A percentile compares a stretch with the other conserved stretches of the same genome.
These are phyloP conservation scores for Pholiota adiposa DNA, from an alignment of 1,284 basidiomycete species.

Conservation along the genomic window DNA sequence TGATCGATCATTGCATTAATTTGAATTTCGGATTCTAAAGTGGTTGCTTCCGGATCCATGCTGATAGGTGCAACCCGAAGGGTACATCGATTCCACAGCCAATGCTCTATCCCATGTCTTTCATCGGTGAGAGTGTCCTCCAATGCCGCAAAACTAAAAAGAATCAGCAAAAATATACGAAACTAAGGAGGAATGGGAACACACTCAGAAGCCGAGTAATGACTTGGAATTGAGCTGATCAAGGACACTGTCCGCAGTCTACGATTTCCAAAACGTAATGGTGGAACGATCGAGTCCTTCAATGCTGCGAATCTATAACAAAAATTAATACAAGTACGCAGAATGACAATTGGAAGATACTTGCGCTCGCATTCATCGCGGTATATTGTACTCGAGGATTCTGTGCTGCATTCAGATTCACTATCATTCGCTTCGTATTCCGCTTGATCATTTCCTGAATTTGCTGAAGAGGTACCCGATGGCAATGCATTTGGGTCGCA, in stretches of 20 bases:
- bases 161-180: not conserved
- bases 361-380: too few species aligned
- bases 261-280: not conserved
- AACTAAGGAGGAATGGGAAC: too few species aligned
- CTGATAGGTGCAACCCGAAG: not conserved
- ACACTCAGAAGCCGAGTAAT: not conserved
- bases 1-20: not conserved
- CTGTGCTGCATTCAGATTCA: too few species aligned
- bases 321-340: too few species aligned
- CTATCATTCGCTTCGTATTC: too few species aligned
- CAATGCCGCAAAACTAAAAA: not conserved
- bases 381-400: too few species aligned
- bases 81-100: not conserved
- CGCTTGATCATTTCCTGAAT: too few species aligned
- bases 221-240: not conserved
- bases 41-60: not conserved
- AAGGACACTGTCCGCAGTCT: not conserved
- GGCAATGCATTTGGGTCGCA: too few species aligned
- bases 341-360: too few species aligned
- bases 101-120: not conserved
- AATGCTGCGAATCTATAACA: not conserved
- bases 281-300: not conserved
- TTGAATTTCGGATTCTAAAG: not conserved
- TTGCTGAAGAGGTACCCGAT: too few species aligned
- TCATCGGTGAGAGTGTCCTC: not conserved